These are phyloP conservation scores for Boletus sp. DNA, from an alignment of 1,284 basidiomycete species.

Conservation along the genomic window DNA sequence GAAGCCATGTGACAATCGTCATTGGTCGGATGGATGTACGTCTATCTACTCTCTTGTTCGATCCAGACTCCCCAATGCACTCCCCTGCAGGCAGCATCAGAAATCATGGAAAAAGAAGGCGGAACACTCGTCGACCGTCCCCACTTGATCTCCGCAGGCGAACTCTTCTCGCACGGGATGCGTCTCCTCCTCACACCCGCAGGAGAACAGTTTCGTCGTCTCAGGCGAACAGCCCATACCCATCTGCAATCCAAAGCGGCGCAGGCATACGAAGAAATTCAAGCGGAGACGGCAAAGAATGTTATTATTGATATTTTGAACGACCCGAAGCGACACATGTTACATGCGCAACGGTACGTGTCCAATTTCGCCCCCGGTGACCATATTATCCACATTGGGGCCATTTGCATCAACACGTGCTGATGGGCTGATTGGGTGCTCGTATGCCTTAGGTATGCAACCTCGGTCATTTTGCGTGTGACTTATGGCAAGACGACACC, in stretches of 20 bases:
- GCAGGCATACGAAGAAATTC: slow-evolving; percentile 40
- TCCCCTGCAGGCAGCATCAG: slow-evolving; percentile 19
- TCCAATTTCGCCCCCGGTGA: background rate
- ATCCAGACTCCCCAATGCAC: background rate
- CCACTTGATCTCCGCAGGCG: slow-evolving; percentile 27
- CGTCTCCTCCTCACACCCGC: slow-evolving; percentile 22
- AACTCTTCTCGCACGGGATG: slow-evolving; percentile 33
- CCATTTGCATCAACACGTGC: background rate
- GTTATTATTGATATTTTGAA: slow-evolving; percentile 44
- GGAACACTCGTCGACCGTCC: slow-evolving; percentile 37
- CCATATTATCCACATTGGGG: background rate
- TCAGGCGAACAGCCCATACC: slow-evolving; percentile 38
- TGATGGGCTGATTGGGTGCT: background rate
- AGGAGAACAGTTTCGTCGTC: slow-evolving; percentile 34
- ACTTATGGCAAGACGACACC: slow-evolving; percentile 61
- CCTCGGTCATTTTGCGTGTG: slow-evolving; percentile 62
- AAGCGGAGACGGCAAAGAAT: slow-evolving; percentile 38
- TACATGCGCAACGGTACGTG: slow-evolving; percentile 37
- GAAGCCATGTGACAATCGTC: slow-evolving; percentile 31
- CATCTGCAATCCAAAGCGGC: slow-evolving; percentile 43
- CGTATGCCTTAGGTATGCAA: slow-evolving; percentile 51
- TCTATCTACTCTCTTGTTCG: background rate
- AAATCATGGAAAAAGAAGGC: slow-evolving; percentile 42
- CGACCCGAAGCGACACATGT: slow-evolving; percentile 39
- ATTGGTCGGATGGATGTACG: slow-evolving; percentile 38